These are phyloP conservation scores for Persicaria tinctoria DNA, from an alignment of 148 eudicot genomes.

Conservation along the genomic window DNA sequence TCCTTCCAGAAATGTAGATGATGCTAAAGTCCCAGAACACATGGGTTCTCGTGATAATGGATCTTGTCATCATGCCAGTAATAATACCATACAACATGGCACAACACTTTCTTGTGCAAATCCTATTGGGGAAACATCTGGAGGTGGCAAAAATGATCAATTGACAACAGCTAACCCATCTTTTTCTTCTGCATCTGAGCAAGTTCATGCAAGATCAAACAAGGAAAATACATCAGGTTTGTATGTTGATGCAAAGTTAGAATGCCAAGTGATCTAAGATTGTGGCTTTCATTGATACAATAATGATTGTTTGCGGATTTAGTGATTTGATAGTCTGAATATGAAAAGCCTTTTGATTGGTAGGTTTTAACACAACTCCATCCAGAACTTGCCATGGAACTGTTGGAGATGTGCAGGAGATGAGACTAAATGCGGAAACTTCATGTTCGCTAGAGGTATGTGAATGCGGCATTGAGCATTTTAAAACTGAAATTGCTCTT, in stretches of 20 bases:
- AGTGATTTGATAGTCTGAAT: slow-evolving; percentile 7
- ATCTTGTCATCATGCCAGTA: slow-evolving; percentile 28
- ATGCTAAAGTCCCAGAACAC: slow-evolving; percentile 27
- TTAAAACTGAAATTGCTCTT: not conserved
- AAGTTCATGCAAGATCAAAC: slow-evolving; percentile 29
- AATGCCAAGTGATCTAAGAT: not conserved
- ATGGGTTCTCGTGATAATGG: slow-evolving; percentile 35
- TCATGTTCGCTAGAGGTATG: slow-evolving; percentile 39
- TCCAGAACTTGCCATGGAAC: slow-evolving; percentile 28
- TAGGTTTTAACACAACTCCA: slow-evolving; percentile 31
- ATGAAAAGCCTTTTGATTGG: slow-evolving; percentile 12
- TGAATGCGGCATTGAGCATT: not conserved
- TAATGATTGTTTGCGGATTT: not conserved
- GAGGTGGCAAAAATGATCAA: slow-evolving; percentile 24
- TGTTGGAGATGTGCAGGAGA: slow-evolving; percentile 25
- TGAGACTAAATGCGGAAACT: slow-evolving; percentile 32
- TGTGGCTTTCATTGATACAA: not conserved
- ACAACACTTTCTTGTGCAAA: slow-evolving; percentile 21
- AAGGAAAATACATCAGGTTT: slow-evolving; percentile 39
- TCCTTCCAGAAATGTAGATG: slow-evolving; percentile 31
- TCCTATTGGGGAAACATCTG: slow-evolving; percentile 21
- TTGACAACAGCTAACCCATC: slow-evolving; percentile 19
- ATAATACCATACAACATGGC: slow-evolving; percentile 31
- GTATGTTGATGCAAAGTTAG: slow-evolving; percentile 14
- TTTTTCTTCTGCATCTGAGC: slow-evolving; percentile 30